Conservation (phyloP, 129 eudicot species). For the Flaveria ramosissima region DNA sequence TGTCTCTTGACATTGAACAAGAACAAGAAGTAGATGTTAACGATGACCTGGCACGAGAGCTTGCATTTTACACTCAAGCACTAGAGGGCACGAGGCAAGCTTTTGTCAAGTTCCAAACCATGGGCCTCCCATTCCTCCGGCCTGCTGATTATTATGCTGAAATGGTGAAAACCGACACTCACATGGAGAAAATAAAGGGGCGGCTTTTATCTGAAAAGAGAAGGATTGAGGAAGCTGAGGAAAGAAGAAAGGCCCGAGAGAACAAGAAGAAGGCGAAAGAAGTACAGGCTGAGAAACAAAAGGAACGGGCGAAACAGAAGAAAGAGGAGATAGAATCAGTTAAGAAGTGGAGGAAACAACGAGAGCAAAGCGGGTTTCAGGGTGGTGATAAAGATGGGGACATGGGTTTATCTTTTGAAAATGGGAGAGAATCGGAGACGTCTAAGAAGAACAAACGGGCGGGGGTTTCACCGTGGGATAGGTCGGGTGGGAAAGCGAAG, state of each 20-base stretch:
- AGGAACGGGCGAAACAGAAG: slow-evolving; percentile 80
- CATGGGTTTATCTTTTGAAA: slow-evolving; percentile 62
- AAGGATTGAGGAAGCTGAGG: slow-evolving; percentile 79
- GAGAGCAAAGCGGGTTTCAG: slow-evolving; percentile 76
- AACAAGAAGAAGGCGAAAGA: slow-evolving; percentile 75
- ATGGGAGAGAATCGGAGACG: slow-evolving; percentile 44
- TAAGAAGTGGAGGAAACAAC: slow-evolving; percentile 91
- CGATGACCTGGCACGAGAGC: slow-evolving; percentile 72
- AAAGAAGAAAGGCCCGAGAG: slow-evolving; percentile 84
- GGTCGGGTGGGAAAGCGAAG: slow-evolving; percentile 76
- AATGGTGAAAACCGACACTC: slow-evolving; percentile 81
- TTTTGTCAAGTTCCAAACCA: slow-evolving; percentile 58
- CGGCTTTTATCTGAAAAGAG: slow-evolving; percentile 71
- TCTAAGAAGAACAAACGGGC: slow-evolving; percentile 53
- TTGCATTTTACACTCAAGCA: slow-evolving; percentile 81
- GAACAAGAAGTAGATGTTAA: slow-evolving; percentile 74
- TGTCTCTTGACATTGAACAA: slow-evolving; percentile 48
- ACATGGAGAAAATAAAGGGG: slow-evolving; percentile 87
- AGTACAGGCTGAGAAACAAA: slow-evolving; percentile 66
- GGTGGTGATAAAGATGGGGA: slow-evolving; percentile 54
- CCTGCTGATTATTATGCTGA: slow-evolving; percentile 86
- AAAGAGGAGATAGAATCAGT: slow-evolving; percentile 82
- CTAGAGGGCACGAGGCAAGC: slow-evolving; percentile 78
- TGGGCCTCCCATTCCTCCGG: slow-evolving; percentile 71
- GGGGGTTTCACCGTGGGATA: slow-evolving; percentile 65